A percentile compares a stretch with the other conserved stretches of the same genome.
Conservation (phyloP, 2,329 filamentous ascomycete genomes). For the Ampelomyces quisqualis region DNA sequence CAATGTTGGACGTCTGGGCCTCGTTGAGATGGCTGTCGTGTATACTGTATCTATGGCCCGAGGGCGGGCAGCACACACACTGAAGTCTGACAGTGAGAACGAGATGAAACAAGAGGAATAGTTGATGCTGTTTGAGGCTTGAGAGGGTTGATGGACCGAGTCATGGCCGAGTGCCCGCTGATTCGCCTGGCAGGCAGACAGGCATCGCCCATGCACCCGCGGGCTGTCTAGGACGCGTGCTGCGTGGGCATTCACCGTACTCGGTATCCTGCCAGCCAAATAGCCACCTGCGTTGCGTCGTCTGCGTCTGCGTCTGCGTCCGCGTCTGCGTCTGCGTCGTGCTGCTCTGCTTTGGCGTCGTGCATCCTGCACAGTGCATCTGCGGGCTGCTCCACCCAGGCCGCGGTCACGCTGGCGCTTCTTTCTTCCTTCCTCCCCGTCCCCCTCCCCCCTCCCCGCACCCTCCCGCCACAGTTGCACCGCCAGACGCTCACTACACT, state of each 20-base stretch:
- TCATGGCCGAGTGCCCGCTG: too few relatives aligned
- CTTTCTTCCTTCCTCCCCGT: conserved; percentile 4
- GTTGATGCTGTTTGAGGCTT: too few relatives aligned
- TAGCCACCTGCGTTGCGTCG: background rate
- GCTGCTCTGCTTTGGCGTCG: background rate
- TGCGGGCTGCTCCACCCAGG: background rate
- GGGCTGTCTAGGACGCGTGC: conserved; percentile 6
- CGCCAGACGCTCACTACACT: conserved; percentile 18
- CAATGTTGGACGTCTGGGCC: too few relatives aligned
- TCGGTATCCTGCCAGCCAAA: conserved; percentile 15
- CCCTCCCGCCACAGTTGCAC: conserved; percentile 1
- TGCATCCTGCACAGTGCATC: conserved; percentile 3
- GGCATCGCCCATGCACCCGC: conserved; percentile 9
- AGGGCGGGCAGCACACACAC: too few relatives aligned
- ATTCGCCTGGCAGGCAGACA: too few relatives aligned
- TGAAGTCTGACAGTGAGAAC: conserved; percentile 11
- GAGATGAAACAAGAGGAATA: background rate
- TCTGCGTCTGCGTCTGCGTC: too few relatives aligned
- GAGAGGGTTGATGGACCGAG: too few relatives aligned
- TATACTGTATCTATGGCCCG: too few relatives aligned
- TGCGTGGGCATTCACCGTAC: conserved; percentile 11
- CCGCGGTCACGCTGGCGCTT: conserved; percentile 6
- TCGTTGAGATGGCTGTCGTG: conserved; percentile 20
- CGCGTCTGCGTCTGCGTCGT: too few relatives aligned
- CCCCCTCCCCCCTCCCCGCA: conserved; percentile 4